phyloP scores from a whole-genome alignment of 192 early-diverging fungal species.

The Backusella circina region DNA sequence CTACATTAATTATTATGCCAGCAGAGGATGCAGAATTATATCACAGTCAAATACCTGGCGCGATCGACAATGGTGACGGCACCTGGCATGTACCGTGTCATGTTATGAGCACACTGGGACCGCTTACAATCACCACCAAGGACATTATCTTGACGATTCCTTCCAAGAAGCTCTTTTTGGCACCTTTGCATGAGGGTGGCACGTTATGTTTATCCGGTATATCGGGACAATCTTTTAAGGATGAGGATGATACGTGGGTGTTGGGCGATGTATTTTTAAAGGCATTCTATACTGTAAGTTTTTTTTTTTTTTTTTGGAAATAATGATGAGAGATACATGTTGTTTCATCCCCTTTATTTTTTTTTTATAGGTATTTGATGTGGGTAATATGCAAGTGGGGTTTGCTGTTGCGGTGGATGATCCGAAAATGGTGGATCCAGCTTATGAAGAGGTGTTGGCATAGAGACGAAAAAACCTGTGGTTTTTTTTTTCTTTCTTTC shows the following conservation, averaged over 20 bases:
- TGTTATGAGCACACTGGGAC: neutral
- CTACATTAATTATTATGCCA: conserved; percentile 46
- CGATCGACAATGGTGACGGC: conserved; percentile 15
- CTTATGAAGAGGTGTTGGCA: conserved; percentile 4
- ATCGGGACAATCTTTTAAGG: conserved; percentile 7
- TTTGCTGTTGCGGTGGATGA: conserved; percentile 5
- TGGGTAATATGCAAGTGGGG: neutral
- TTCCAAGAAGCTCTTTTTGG: conserved; percentile 10
- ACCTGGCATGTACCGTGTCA: conserved; percentile 21
- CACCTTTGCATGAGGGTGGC: neutral
- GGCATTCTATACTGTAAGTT: conserved; percentile 27
- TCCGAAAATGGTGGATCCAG: neutral
- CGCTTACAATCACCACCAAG: neutral
- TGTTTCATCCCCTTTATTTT: neutral
- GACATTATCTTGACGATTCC: neutral
- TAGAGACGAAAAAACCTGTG: neutral
- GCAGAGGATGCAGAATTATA: conserved; percentile 33
- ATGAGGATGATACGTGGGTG: conserved; percentile 14
- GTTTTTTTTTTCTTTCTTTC: neutral
- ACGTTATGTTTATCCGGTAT: conserved; percentile 21
- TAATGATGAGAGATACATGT: neutral
- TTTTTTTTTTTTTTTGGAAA: neutral
- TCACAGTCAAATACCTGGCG: conserved; percentile 37
- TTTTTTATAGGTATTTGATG: conserved; percentile 3
- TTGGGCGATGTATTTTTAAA: conserved; percentile 24